Base-by-base conservation (phyloP, 495 filamentous ascomycete genomes). In the Penicillium crystallinum region DNA sequence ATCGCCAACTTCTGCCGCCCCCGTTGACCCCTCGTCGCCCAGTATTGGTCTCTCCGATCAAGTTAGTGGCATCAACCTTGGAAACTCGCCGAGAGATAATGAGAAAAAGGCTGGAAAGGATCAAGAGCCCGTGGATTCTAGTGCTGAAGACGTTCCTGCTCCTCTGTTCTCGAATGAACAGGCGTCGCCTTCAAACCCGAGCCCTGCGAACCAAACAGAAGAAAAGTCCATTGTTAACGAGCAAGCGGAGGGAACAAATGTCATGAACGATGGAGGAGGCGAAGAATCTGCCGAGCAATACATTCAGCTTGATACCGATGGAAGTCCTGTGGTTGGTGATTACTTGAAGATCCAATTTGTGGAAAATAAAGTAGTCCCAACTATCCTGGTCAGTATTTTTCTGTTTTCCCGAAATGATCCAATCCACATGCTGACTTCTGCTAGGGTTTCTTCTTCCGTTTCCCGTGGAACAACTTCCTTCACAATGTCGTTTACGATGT, bases 401-500 rank as follows among this genome's bases (percentile, higher is more conserved):
- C 15, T 23, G 33, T 14, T 40, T 7, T 11, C 5, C 0, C 34
- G 11, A 17, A 10, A 3, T 17, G 21, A 34, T 7, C n/a, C 18
- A 22, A n/a, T 9, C 18, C 15, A 4, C n/a, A 3, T 39, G 11
- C 38, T 52, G 49, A 62, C 17, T 40, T 45, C 45, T 36, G 31
- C 34, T 52, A 90, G 88, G 85, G 86, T 49, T 97, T 98, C 74
- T 99, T 99, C 75, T 99, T 97, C 77, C 85, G 83, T 47, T 97
- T 97, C 67, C 95, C 93, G 4, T 99, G 93, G 93, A 99, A 99
- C 64, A 99, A 99, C 68, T 99, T 99, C 64, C 81, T 99, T 19
- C 93, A 99, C 68, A 99, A 99, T 70, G 93, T 99, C 37, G 93
- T 99, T 21, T 99, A 99, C 67, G 93, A 99, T 66, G 91, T 99